Conservation (phyloP, 2,329 filamentous ascomycete genomes). For the Raffaelea albimanens region DNA sequence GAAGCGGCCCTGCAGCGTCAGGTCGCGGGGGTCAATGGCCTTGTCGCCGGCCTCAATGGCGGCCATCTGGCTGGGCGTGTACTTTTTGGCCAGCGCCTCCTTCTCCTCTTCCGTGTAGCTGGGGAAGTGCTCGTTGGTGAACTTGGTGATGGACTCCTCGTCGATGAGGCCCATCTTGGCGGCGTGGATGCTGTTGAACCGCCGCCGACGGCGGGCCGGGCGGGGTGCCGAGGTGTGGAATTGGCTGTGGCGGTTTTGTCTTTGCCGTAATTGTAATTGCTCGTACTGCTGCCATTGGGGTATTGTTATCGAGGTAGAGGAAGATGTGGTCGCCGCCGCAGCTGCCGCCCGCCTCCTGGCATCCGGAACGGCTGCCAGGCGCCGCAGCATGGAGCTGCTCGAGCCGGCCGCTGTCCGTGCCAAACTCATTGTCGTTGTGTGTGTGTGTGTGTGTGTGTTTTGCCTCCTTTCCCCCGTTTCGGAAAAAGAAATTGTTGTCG, state of each 20-base stretch:
- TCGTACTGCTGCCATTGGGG: not conserved
- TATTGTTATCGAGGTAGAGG: not conserved
- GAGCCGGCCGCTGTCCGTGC: conserved; percentile 9
- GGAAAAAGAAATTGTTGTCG: not conserved
- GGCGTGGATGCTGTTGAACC: conserved; percentile 44
- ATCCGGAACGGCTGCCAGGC: conserved; percentile 6
- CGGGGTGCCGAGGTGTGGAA: conserved; percentile 44
- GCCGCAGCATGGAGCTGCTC: conserved; percentile 8
- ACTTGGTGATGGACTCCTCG: conserved; percentile 33
- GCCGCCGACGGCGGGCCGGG: conserved; percentile 33
- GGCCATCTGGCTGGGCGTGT: conserved; percentile 71
- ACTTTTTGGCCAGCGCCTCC: conserved; percentile 52
- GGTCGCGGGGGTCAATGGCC: conserved; percentile 63
- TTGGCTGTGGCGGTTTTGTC: conserved; percentile 17
- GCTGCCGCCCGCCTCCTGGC: not conserved
- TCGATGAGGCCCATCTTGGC: conserved; percentile 40
- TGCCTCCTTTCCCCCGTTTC: not conserved
- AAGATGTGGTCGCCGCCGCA: not conserved
- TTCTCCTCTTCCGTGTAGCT: conserved; percentile 61
- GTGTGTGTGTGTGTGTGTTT: not conserved
- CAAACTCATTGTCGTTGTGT: conserved; percentile 8
- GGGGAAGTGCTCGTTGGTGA: conserved; percentile 40
- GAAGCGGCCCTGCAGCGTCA: conserved; percentile 62
- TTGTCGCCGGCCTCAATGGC: conserved; percentile 75
- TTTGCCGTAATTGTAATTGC: not conserved